Conservation (phyloP, 2,329 filamentous ascomycete species). For the Penicillium expansum region DNA sequence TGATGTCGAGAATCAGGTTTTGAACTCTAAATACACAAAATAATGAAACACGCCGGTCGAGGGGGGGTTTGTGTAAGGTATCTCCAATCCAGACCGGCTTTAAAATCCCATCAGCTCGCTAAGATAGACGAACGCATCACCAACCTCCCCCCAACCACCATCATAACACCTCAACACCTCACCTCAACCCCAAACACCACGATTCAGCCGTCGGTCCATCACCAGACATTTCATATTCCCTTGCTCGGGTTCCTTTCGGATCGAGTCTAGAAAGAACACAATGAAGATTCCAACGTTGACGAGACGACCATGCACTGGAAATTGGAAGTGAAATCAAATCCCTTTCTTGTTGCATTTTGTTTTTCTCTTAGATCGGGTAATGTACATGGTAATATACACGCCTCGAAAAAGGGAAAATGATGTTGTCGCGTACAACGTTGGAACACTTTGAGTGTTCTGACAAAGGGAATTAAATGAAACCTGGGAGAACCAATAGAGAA, state of each 20-base stretch:
- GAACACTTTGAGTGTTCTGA: constrained; percentile 12
- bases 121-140: constrained; percentile 14
- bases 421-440: constrained; percentile 18
- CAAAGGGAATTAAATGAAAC: constrained; percentile 28
- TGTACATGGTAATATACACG: constrained; percentile 45
- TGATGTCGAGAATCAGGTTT: constrained; percentile 35
- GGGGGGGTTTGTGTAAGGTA: constrained; percentile 18
- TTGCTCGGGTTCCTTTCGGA: constrained; percentile 9
- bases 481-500: constrained; percentile 16
- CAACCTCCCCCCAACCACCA: background rate
- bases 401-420: constrained; percentile 38
- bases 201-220: background rate
- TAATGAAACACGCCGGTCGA: constrained; percentile 38
- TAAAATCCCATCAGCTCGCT: constrained; percentile 28
- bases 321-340: constrained; percentile 22
- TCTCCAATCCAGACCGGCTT: constrained; percentile 29
- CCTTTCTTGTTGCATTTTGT: constrained; percentile 16
- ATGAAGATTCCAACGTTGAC: background rate
- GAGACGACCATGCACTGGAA: constrained; percentile 2
- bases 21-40: constrained; percentile 42
- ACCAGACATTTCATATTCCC: background rate
- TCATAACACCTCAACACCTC: background rate
- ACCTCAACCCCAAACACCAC: background rate
- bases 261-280: constrained; percentile 9
- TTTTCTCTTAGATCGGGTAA: constrained; percentile 39